Evolutionary conservation across 768 basidiomycete genomes (phyloP).

Genomic region (Calocybe cyanea): DNA sequence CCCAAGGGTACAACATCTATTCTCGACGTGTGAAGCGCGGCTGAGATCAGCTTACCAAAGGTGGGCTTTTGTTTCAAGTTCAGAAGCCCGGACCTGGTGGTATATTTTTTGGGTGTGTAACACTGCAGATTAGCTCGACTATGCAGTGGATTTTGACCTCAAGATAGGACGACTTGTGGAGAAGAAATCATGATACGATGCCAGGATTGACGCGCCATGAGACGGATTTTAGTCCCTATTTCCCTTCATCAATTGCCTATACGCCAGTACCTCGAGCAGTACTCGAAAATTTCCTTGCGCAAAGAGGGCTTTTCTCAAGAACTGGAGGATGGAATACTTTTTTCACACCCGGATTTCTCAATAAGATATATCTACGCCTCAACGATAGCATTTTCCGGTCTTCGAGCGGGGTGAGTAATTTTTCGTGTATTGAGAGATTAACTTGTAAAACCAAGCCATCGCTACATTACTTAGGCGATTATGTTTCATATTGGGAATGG

Average conservation of each 20-base stretch:
- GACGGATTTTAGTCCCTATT: conserved; percentile 68
- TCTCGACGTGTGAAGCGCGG: conserved; percentile 39
- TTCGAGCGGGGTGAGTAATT: conserved; percentile 42
- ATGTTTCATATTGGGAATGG: conserved; percentile 60
- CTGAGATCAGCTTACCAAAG: conserved; percentile 53
- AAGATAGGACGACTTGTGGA: conserved; percentile 71
- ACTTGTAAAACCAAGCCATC: not conserved
- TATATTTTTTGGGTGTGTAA: conserved; percentile 71
- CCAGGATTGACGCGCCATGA: conserved; percentile 42
- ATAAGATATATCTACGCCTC: conserved; percentile 67
- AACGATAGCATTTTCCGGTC: conserved; percentile 62
- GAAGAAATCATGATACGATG: conserved; percentile 62
- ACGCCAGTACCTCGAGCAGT: conserved; percentile 60
- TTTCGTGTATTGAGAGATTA: not conserved
- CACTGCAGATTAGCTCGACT: not conserved
- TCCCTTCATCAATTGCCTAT: conserved; percentile 69
- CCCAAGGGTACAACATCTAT: conserved; percentile 48
- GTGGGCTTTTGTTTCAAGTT: conserved; percentile 42
- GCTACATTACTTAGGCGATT: conserved; percentile 41
- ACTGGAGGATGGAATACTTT: conserved; percentile 40
- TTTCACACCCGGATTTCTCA: conserved; percentile 63
- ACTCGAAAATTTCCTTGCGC: conserved; percentile 60
- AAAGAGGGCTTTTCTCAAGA: conserved; percentile 54
- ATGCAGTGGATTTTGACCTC: conserved; percentile 1
- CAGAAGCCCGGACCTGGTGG: conserved; percentile 66